Evolutionary conservation across 2,329 filamentous ascomycete genomes (phyloP).

Genomic region (Aspergillus candidus): DNA sequence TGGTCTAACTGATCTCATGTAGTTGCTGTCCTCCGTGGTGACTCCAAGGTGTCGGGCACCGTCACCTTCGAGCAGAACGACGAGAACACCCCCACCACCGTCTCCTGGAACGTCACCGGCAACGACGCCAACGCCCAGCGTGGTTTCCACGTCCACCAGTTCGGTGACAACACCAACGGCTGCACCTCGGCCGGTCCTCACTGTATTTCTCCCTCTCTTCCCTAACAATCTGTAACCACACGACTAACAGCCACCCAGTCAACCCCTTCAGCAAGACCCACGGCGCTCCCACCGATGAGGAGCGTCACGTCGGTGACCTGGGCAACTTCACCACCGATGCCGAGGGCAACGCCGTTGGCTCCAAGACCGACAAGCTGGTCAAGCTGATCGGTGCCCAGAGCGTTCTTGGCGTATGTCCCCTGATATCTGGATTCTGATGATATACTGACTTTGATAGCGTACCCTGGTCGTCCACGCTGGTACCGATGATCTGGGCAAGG

Average conservation of each 20-base stretch:
- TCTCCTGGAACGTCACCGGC: conserved; percentile 88
- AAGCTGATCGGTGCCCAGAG: conserved; percentile 96
- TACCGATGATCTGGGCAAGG: conserved; percentile 94
- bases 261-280: conserved; percentile 92
- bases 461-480: conserved; percentile 92
- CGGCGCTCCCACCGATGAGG: conserved; percentile 74
- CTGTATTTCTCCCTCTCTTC: conserved; percentile 56
- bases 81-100: conserved; percentile 74
- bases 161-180: conserved; percentile 99
- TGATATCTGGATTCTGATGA: not conserved
- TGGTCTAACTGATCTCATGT: conserved; percentile 15
- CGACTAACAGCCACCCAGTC: conserved; percentile 51
- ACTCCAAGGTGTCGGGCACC: conserved; percentile 90
- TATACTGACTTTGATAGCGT: conserved; percentile 51
- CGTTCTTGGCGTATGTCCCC: conserved; percentile 71
- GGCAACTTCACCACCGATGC: conserved; percentile 95
- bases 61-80: conserved; percentile 89
- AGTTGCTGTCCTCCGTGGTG: conserved; percentile 97
- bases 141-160: conserved; percentile 98
- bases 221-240: not conserved
- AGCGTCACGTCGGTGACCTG: conserved; percentile 93
- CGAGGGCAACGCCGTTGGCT: conserved; percentile 83
- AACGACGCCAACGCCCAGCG: conserved; percentile 93
- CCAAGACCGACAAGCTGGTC: conserved; percentile 70
- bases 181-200: conserved; percentile 98